Conservation (phyloP, 2,329 filamentous ascomycete species). For the Aspergillus fumigatiaffinis region DNA sequence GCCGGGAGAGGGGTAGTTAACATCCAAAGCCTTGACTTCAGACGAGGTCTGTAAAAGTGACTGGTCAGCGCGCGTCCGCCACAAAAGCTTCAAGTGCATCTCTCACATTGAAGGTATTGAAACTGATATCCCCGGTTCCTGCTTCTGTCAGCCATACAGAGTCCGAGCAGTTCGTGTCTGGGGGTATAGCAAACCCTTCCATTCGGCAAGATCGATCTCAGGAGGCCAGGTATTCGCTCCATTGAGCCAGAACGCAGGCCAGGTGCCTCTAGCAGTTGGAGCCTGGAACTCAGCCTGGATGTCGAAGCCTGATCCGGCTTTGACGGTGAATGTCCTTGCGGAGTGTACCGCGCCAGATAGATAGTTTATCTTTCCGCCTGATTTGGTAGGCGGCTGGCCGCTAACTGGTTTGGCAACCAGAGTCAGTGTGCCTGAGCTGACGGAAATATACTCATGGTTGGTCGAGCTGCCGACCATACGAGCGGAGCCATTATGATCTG, state of each 20-base stretch:
- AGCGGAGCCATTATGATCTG: conserved; percentile 55
- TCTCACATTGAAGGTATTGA: conserved; percentile 21
- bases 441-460: conserved; percentile 41
- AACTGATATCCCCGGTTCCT: conserved; percentile 30
- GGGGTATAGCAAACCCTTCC: conserved; percentile 45
- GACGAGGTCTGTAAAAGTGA: conserved; percentile 33
- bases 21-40: conserved; percentile 45
- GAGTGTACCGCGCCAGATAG: conserved; percentile 47
- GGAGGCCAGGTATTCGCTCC: conserved; percentile 55
- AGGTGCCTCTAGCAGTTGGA: conserved; percentile 43
- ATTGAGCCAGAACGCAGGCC: conserved; percentile 59
- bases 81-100: neutral
- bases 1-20: conserved; percentile 45
- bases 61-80: neutral
- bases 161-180: neutral
- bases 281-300: conserved; percentile 41
- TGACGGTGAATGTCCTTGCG: conserved; percentile 41
- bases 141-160: neutral
- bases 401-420: conserved; percentile 46
- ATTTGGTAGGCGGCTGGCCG: conserved; percentile 26
- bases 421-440: conserved; percentile 42
- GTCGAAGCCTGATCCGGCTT: conserved; percentile 35
- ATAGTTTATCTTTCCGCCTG: conserved; percentile 45
- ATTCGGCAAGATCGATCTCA: conserved; percentile 59
- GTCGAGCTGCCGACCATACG: conserved; percentile 43